A percentile compares a stretch with the other conserved stretches of the same genome.
Conservation (phyloP, 768 basidiomycete species). For the Kockovaella imperatae region DNA sequence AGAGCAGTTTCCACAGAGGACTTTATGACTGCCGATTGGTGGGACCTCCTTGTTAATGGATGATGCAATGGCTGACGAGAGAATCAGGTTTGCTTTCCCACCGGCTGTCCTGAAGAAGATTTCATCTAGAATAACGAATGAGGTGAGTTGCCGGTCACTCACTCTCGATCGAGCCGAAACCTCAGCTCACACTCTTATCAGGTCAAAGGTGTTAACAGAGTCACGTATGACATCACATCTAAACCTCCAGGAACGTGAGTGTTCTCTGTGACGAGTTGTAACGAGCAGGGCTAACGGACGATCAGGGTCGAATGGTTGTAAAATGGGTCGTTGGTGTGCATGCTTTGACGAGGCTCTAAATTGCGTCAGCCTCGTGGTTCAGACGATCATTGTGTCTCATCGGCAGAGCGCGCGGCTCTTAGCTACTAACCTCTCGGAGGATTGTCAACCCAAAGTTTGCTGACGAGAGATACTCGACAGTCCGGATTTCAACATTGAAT, state of each 20-base stretch:
- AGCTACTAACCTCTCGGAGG: too few species aligned
- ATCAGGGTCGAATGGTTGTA: constrained; percentile 17
- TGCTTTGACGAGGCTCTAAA: neutral
- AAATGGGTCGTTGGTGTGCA: neutral
- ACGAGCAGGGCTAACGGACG: constrained; percentile 1
- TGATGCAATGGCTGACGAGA: neutral
- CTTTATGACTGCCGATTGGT: constrained; percentile 99
- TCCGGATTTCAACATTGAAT: neutral
- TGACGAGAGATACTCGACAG: neutral
- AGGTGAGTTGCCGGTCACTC: constrained; percentile 51
- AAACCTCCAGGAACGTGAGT: constrained; percentile 74
- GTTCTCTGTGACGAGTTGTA: neutral
- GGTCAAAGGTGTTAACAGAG: constrained; percentile 78
- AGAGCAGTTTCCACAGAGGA: constrained; percentile 96
- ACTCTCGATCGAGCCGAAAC: neutral
- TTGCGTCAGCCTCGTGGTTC: neutral
- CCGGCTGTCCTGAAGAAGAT: constrained; percentile 78
- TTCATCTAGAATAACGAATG: constrained; percentile 95
- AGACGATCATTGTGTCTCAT: too few species aligned
- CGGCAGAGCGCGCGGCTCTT: too few species aligned
- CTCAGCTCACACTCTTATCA: neutral
- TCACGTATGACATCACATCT: constrained; percentile 85
- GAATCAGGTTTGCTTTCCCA: constrained; percentile 87
- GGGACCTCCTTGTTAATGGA: constrained; percentile 37
- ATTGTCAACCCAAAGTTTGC: neutral